phyloP scores from a whole-genome alignment of 176 grass and related monocot species.

The Neostapfia colusana region DNA sequence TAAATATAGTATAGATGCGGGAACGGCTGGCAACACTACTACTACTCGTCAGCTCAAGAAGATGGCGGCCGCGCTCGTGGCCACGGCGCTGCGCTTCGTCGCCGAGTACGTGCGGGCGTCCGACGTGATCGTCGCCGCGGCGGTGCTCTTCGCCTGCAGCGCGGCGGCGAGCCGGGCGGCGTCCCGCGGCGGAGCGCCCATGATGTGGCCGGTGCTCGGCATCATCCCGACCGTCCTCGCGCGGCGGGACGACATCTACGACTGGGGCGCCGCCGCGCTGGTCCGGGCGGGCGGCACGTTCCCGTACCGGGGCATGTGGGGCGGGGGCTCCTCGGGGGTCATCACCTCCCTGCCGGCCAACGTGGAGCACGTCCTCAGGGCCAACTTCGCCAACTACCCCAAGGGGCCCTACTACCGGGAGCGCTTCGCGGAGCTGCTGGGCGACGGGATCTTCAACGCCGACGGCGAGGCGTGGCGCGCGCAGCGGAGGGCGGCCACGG shows the following conservation, averaged over 20 bases:
- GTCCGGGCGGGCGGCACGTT: constrained; percentile 60
- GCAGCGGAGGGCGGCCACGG: constrained; percentile 66
- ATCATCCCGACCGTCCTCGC: constrained; percentile 55
- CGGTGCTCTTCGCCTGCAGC: constrained; percentile 52
- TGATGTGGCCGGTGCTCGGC: constrained; percentile 88
- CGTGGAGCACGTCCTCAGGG: constrained; percentile 76
- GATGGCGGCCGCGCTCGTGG: neutral
- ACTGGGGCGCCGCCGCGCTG: constrained; percentile 52
- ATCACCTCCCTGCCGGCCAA: constrained; percentile 61
- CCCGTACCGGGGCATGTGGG: constrained; percentile 75
- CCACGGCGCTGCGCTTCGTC: neutral
- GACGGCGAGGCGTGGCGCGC: constrained; percentile 64
- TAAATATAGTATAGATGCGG: too few species aligned
- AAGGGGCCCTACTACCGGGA: constrained; percentile 86
- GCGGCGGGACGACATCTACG: constrained; percentile 55
- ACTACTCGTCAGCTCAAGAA: too few species aligned
- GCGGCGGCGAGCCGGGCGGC: constrained; percentile 36
- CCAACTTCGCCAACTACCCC: constrained; percentile 78
- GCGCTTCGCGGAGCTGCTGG: constrained; percentile 77
- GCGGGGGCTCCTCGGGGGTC: constrained; percentile 55
- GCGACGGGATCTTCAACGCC: constrained; percentile 87
- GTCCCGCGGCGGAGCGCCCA: constrained; percentile 33
- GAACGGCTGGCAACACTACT: too few species aligned
- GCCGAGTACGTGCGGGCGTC: constrained; percentile 24
- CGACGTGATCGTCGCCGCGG: constrained; percentile 45